Evolutionary conservation across 352 stramenopile species (phyloP), one percentile per base, ranked within the genome.

Genomic region (Phytophthora hibernalis): DNA sequence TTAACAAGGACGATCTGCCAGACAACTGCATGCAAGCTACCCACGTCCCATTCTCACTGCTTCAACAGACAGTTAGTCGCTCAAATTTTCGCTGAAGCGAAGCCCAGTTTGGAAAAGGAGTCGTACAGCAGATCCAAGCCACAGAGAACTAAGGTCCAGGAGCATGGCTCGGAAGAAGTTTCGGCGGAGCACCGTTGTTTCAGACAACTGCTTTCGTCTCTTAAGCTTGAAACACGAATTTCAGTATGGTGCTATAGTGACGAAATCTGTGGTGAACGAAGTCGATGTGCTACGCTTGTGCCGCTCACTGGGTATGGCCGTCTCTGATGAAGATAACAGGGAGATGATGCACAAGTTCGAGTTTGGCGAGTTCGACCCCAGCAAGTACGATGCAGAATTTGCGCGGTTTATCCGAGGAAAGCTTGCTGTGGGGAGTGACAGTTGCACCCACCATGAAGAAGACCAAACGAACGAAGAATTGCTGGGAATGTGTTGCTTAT

Each of bases 251-350:
- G 65, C 69, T 0, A 79, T 81, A 37, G 82, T 91, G 4, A 44
- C 90, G 42, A 92, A 95, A 64, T 59, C 77, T 2, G 72, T 91
- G n/a, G 58, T 92, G 28, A 59, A 91, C 31, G 83, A 95, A 52
- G 51, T 83, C 9, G 84, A 91, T 21, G 74, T 95, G 33, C 53
- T 91, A 28, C 82, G 82, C 0, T 64, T 92, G 51, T 83, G 83
- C 56, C 75, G 58, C 16, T 72, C 61, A 45, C 45, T 94, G 2
- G 77, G 77, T n/a, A 77, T 83, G 66, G 18, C 84, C 7, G 37
- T 72, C 3, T 64, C 52, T 0, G 16, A 56, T n/a, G 50, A 65
- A 9, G 59, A 67, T 31, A 65, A 71, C 31, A 18, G 16, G 21
- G 58, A 45, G n/a, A 15, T 30, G 4, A 69, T 28, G 40, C 35